Evolutionary conservation across 352 stramenopile genomes (phyloP), one percentile per base, ranked within the genome.

Genomic region (Phytophthora pini): DNA sequence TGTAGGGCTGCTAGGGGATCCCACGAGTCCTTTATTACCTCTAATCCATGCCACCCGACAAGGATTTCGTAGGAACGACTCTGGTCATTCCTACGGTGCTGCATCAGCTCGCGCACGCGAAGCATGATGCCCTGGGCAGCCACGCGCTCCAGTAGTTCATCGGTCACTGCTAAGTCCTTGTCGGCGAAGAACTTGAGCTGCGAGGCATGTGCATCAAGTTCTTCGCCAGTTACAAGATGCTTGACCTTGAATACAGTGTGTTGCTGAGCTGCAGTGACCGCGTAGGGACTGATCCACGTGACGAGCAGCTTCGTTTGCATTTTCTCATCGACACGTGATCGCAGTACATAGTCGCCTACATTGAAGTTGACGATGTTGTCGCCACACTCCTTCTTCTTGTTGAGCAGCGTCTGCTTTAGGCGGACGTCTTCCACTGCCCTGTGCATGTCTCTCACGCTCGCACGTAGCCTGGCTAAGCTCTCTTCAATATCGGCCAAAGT

Each of bases 351-450:
- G 41, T 61, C 54, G 15, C 48, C 62, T 2, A 70, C 24, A 5
- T 49, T 47, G 43, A 72, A 63, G 24, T 72, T 72, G 41, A 72
- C 41, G 13, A 59, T 34, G 34, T 63, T 57, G 5, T 59, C 64
- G 22, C 57, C 38, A 31, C 51, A 36, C 12, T 53, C 15, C 15
- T 20, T 31, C 17, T 55, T 57, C 41, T 67, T 61, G 34, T 68
- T 72, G 9, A 72, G 56, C 29, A 72, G 32, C 1, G 31, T 61
- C 12, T 63, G 45, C 45, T 68, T 72, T 0, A 64, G 32, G 1
- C 51, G 45, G 4, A 17, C 46, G 20, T 67, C 56, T 22, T 34
- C 17, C 0, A 67, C 51, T 15, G 63, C 43, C 3, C 51, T 47
- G 56, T 67, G 64, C 56, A 67, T 67, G 4, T 46, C 63, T 59